Base-by-base conservation (phyloP, 2,329 filamentous ascomycete genomes). In the Verticillium nonalfalfae region DNA sequence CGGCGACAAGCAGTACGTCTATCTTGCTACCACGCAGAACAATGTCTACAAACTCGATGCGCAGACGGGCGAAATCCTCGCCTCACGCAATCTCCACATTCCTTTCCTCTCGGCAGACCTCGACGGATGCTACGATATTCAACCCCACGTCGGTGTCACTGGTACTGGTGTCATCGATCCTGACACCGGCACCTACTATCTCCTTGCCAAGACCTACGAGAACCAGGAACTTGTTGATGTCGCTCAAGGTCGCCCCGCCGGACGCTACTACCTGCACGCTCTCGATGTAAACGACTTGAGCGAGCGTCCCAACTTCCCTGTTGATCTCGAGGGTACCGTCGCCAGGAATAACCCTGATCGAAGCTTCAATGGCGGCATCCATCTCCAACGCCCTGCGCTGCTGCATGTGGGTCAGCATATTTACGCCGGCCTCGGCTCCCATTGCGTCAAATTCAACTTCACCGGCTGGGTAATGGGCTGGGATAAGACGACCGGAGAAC, bases 371-470 rank as follows among this genome's bases (percentile, higher is more conserved):
- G 81, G 80, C 4, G 83, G 83, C 0, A 77, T 81, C 4, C 75
- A 82, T 40, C 75, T 82, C 36, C 82, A 85, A 66, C 74, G 81
- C 7, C 80, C 83, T 0, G 78, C 74, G 3, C 68, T 85, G 13
- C 71, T 79, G 1, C 72, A 80, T 31, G 70, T 78, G 0, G 79
- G 79, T 1, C 73, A 78, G 58, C 76, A 74, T 54, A 71, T 85
- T 6, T 83, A 84, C 60, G 80, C 77, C 0, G 81, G 75, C 0
- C 85, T 85, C 63, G 82, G 81, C 0, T 82, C 81, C 10, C 79
- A 85, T 63, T 85, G 82, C 58, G 82, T 83, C 31, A 75, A 80
- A 60, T 85, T 79, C 68, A 83, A 85, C 66, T 84, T 84, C 63
- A 83, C 81, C 1, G 81, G 81, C 31, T 79, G 78, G 72, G 72